These are phyloP conservation scores for Eragrostis nindensis DNA, from an alignment of 176 grass and related monocot genomes.

Conservation along the genomic window DNA sequence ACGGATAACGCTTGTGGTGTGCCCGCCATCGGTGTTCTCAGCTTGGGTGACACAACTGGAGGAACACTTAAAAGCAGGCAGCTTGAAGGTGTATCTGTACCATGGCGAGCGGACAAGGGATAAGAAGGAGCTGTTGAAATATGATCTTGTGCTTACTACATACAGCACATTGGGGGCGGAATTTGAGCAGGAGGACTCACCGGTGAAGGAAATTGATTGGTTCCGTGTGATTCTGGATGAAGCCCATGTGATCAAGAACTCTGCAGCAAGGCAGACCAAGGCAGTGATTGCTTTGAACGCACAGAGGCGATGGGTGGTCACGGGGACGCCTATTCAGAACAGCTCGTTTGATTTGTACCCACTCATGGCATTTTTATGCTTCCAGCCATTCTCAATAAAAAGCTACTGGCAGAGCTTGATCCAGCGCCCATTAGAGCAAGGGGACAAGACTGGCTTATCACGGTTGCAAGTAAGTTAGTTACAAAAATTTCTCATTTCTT, in stretches of 20 bases:
- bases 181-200: constrained; percentile 58
- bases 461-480: constrained; percentile 68
- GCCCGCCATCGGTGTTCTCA: constrained; percentile 82
- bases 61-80: constrained; percentile 67
- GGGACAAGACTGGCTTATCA: constrained; percentile 58
- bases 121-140: constrained; percentile 63
- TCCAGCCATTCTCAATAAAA: constrained; percentile 85
- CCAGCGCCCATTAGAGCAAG: constrained; percentile 67
- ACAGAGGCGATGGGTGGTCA: constrained; percentile 87
- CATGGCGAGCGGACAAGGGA: constrained; percentile 80
- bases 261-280: constrained; percentile 69
- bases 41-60: constrained; percentile 95
- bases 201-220: constrained; percentile 83
- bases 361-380: constrained; percentile 82
- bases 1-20: constrained; percentile 72
- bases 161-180: constrained; percentile 74
- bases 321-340: constrained; percentile 96
- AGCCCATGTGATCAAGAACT: constrained; percentile 95
- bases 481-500: not conserved
- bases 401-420: constrained; percentile 87
- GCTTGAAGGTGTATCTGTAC: constrained; percentile 85
- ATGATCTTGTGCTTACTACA: constrained; percentile 83
- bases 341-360: constrained; percentile 83
- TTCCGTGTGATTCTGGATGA: constrained; percentile 88
- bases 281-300: constrained; percentile 85